phyloP scores from a whole-genome alignment of 495 filamentous ascomycete species.

The Chaetomidium leptoderma region DNA sequence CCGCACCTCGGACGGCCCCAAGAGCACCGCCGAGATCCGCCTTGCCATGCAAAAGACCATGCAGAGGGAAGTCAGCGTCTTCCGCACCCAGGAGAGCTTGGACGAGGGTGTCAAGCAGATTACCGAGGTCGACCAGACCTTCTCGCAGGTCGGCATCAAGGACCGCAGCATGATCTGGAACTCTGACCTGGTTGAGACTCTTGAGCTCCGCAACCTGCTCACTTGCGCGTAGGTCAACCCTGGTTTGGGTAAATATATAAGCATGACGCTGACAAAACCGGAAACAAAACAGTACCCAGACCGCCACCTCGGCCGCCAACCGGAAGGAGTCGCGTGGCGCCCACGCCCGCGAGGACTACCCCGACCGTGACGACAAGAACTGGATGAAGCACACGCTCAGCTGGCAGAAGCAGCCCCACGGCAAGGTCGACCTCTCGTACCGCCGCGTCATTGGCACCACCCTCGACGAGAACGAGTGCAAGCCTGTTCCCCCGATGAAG shows the following conservation, averaged over 20 bases:
- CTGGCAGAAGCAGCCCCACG: conserved; percentile 86
- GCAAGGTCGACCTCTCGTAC: conserved; percentile 72
- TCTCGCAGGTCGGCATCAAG: conserved; percentile 80
- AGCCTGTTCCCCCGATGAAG: conserved; percentile 82
- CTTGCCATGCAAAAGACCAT: conserved; percentile 95
- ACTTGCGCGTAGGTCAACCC: conserved; percentile 81
- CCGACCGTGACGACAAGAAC: conserved; percentile 83
- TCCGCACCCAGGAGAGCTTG: conserved; percentile 85
- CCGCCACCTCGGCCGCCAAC: conserved; percentile 76
- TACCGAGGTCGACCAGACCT: conserved; percentile 72
- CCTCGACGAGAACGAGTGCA: conserved; percentile 85
- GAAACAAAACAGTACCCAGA: conserved; percentile 61
- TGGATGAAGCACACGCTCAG: conserved; percentile 99
- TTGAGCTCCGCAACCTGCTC: conserved; percentile 87
- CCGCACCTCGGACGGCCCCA: conserved; percentile 77
- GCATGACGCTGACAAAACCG: not conserved
- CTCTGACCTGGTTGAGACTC: conserved; percentile 90
- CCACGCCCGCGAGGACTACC: conserved; percentile 92
- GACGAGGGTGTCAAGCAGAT: conserved; percentile 84
- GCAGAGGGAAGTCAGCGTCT: conserved; percentile 95
- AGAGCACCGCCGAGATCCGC: conserved; percentile 80
- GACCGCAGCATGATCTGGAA: conserved; percentile 99
- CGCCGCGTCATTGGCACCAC: conserved; percentile 71
- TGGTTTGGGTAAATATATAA: not conserved
- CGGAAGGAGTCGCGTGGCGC: conserved; percentile 93